These are phyloP conservation scores for Leersia perrieri DNA, from an alignment of 176 grass and related monocot genomes.

Conservation along the genomic window DNA sequence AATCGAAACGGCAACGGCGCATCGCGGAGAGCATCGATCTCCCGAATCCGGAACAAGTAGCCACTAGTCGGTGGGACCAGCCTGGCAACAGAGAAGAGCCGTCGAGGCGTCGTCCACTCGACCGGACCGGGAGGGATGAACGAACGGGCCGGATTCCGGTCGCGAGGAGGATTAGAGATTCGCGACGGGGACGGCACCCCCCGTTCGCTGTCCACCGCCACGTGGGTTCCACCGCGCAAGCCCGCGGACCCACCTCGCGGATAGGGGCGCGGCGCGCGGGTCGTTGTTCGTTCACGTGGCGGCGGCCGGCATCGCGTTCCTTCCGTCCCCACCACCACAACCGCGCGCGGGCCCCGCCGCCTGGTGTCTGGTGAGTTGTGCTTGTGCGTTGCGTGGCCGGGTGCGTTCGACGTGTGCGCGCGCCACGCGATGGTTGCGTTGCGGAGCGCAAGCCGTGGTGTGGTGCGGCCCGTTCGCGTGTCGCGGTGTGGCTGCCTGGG, in stretches of 20 bases:
- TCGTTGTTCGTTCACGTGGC: constrained; percentile 31
- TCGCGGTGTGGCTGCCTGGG: no score
- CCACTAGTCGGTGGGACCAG: not conserved
- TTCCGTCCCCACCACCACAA: not conserved
- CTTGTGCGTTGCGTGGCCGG: constrained; percentile 24
- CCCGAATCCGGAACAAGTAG: constrained; percentile 8
- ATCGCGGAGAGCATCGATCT: not conserved
- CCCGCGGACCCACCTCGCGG: not conserved
- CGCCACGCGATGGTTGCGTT: no score
- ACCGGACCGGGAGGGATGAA: not conserved
- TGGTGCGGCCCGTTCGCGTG: no score
- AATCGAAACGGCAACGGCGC: not conserved
- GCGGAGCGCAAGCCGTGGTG: no score
- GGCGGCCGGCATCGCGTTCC: constrained; percentile 2
- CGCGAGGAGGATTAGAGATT: constrained; percentile 18
- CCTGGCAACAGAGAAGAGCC: no score
- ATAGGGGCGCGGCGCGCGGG: not conserved
- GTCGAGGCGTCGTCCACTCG: no score
- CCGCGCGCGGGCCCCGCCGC: not conserved
- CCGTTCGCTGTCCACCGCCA: no score
- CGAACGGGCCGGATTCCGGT: constrained; percentile 29
- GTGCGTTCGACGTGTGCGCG: no score
- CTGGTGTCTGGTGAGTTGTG: no score
- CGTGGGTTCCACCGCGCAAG: no score
- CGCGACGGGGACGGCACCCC: constrained; percentile 35